Conservation (phyloP, 2,329 filamentous ascomycete genomes). For the Aphanocladium album region DNA sequence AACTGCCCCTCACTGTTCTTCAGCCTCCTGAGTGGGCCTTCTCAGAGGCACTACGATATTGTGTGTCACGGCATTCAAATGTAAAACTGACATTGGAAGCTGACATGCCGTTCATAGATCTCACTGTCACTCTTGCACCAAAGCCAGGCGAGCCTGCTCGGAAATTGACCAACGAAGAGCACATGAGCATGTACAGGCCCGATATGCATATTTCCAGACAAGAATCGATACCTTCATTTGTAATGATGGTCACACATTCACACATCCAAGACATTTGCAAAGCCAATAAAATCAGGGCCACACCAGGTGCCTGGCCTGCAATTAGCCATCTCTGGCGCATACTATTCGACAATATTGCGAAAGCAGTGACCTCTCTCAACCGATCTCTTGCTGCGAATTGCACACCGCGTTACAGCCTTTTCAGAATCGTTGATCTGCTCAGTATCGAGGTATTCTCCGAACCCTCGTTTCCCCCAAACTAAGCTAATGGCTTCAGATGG, state of each 20-base stretch:
- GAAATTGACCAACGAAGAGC: not conserved
- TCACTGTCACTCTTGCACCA: not conserved
- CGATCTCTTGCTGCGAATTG: not conserved
- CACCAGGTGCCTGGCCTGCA: not conserved
- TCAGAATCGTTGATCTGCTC: conserved; percentile 1
- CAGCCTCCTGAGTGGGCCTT: conserved; percentile 3
- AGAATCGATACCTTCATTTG: conserved; percentile 1
- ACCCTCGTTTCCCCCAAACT: not conserved
- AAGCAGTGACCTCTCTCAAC: not conserved
- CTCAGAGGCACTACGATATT: not conserved
- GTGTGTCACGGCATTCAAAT: not conserved
- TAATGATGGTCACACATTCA: not conserved
- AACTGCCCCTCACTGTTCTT: not conserved
- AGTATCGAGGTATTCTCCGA: not conserved
- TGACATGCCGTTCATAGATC: not conserved
- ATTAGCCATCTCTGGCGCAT: conserved; percentile 1
- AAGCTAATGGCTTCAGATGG: not conserved
- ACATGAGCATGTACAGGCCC: not conserved
- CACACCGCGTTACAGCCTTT: not conserved
- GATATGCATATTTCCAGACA: conserved; percentile 4
- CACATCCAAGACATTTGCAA: not conserved
- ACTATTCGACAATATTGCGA: not conserved
- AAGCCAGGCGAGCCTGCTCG: not conserved
- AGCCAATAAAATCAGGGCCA: not conserved
- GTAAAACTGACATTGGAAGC: not conserved